Base-by-base conservation (phyloP, 345 rosid species). In the thale cress (Arabidopsis thaliana) region DNA sequence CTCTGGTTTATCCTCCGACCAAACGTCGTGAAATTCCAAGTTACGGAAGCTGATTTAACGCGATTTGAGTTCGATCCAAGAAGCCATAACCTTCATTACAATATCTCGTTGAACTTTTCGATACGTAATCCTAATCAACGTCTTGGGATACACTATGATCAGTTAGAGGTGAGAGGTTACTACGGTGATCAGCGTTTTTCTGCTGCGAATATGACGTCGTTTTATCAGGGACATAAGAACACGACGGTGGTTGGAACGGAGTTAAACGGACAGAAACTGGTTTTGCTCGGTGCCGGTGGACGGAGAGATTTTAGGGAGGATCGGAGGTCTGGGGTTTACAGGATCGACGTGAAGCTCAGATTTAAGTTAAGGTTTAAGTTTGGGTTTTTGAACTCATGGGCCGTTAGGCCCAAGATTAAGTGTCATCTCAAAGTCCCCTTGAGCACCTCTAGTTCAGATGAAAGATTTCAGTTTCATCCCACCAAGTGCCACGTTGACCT, bases 221-320 rank as follows among this genome's bases (percentile, higher is more conserved):
- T 90, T 65, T 90, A 86, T 3, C 94, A 90, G 65, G 97, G 94
- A 2, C 90, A 79, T 78, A 88, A 93, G 82, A 87, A 69, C 25
- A 88, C 96, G 10, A 88, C 78, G 34, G 50, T 66, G 59, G 45
- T 87, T 65, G 71, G 56, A 6, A 58, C 89, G 3, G 78, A 46
- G 10, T 79, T 90, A 0, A 22, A 33, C 0, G 89, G 93, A 6
- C 72, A 82, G 59, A 52, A 63, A 0, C 0, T 62, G 11, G 65
- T 84, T 20, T 9, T 74, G 40, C 73, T 88, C 2, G 73, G 78
- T 0, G 67, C 74, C 12, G 75, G 82, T 7, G 81, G 48, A 2
- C 8, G 73, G 53, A 20, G 63, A 1, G 65, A 72, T 20, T 84
- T 64, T 12, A 72, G 73, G 24, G 14, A 50, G 30, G 91, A 90